phyloP scores from a whole-genome alignment of 306 rosid species.

The Delonix regia region DNA sequence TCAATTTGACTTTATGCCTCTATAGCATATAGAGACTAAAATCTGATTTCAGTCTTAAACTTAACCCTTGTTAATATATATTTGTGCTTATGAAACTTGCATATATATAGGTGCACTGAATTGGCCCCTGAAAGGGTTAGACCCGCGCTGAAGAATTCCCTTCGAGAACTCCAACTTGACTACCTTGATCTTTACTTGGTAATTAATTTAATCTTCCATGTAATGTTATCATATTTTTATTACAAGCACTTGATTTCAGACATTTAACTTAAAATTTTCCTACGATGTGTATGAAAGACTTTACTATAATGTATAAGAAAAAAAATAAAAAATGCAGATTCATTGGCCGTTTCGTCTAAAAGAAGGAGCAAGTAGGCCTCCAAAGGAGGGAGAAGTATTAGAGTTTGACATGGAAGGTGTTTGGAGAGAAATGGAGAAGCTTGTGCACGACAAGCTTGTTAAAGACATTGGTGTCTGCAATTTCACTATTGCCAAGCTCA shows the following conservation, averaged over 20 bases:
- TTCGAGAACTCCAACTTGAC: conserved; percentile 64
- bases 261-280: not conserved
- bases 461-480: conserved; percentile 62
- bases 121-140: conserved; percentile 66
- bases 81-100: not conserved
- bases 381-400: conserved; percentile 50
- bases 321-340: conserved; percentile 37
- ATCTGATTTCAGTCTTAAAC: no score
- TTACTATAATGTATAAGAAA: not conserved
- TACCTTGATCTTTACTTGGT: conserved; percentile 67
- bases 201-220: conserved; percentile 24
- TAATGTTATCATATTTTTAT: no score
- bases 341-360: conserved; percentile 59
- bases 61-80: not conserved
- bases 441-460: conserved; percentile 51
- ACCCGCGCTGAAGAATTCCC: conserved; percentile 51
- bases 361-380: conserved; percentile 55
- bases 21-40: no score
- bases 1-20: no score
- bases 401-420: conserved; percentile 61
- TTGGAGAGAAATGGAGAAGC: conserved; percentile 71
- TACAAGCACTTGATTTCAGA: no score
- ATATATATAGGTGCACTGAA: conserved; percentile 57
- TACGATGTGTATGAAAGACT: not conserved
- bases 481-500: conserved; percentile 52